Evolutionary conservation across 176 grass and related monocot species (phyloP).

Genomic region (Zea luxurians): DNA sequence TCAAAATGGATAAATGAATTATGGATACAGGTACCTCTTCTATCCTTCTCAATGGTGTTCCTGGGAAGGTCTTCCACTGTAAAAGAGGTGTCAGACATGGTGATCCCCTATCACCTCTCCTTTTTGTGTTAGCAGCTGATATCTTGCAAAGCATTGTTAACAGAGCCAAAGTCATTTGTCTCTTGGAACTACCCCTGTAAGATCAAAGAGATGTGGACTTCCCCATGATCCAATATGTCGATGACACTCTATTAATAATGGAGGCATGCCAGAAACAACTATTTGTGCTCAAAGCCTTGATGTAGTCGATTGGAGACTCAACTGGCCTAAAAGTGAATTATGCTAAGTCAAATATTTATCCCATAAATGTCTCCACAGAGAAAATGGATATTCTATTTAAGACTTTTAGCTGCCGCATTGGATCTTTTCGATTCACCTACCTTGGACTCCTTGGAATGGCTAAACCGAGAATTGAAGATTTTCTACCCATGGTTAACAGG

Average conservation of each 20-base stretch:
- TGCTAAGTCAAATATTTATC: neutral
- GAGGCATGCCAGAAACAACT: neutral
- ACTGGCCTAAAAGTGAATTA: neutral
- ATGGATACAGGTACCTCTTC: neutral
- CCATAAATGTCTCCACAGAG: neutral
- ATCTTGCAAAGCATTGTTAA: neutral
- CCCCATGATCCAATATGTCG: neutral
- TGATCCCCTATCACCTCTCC: neutral
- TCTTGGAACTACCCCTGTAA: accelerated
- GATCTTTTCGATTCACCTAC: neutral
- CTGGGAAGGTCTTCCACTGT: neutral
- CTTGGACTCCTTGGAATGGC: neutral
- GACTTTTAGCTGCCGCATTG: neutral
- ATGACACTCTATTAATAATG: neutral
- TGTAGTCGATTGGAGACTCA: neutral
- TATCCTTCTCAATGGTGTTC: neutral
- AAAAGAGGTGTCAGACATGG: neutral
- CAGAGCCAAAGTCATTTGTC: neutral
- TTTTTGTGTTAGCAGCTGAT: neutral
- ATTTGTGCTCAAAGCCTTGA: accelerated
- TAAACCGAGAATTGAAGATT: neutral
- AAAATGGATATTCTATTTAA: neutral
- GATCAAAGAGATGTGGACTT: neutral
- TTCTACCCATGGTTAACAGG: neutral
- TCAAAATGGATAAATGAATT: neutral